Conservation (phyloP, 2,329 filamentous ascomycete species). For the Hypomyces perniciosus region DNA sequence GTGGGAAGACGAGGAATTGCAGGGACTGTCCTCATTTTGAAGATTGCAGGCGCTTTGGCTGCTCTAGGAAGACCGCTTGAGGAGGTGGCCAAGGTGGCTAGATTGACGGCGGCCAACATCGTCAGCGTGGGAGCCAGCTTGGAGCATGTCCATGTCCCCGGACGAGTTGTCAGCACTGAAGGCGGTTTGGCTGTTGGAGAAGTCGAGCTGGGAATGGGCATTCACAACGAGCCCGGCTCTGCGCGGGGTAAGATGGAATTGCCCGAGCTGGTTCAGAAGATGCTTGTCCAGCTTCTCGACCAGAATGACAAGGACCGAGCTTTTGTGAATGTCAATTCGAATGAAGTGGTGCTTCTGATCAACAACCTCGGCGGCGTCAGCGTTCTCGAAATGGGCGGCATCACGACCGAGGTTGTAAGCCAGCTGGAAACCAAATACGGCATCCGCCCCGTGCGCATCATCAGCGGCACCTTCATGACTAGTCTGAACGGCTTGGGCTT, state of each 20-base stretch:
- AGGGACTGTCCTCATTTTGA: slow-evolving; percentile 85
- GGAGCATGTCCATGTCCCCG: slow-evolving; percentile 89
- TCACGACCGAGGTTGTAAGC: slow-evolving; percentile 60
- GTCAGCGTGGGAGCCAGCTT: slow-evolving; percentile 82
- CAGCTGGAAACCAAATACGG: slow-evolving; percentile 54
- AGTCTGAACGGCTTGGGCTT: slow-evolving; percentile 72
- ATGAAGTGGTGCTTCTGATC: slow-evolving; percentile 62
- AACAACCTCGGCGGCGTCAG: slow-evolving; percentile 74
- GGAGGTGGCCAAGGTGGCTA: slow-evolving; percentile 67
- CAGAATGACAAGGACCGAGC: slow-evolving; percentile 61
- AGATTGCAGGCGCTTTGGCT: slow-evolving; percentile 80
- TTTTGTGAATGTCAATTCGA: slow-evolving; percentile 57
- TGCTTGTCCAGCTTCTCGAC: slow-evolving; percentile 66
- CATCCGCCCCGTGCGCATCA: slow-evolving; percentile 58
- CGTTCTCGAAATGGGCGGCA: slow-evolving; percentile 64
- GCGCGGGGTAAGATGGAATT: slow-evolving; percentile 46
- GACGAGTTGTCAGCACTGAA: slow-evolving; percentile 55
- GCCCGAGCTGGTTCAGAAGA: slow-evolving; percentile 51
- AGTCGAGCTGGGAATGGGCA: slow-evolving; percentile 69
- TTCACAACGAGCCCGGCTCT: slow-evolving; percentile 64
- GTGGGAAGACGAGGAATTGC: slow-evolving; percentile 87
- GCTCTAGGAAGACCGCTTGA: slow-evolving; percentile 61
- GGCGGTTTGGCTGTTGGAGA: slow-evolving; percentile 50
- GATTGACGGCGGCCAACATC: slow-evolving; percentile 66
- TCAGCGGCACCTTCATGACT: slow-evolving; percentile 71